Base-by-base conservation (phyloP, 495 filamentous ascomycete genomes). In the Penicillium lividum region DNA sequence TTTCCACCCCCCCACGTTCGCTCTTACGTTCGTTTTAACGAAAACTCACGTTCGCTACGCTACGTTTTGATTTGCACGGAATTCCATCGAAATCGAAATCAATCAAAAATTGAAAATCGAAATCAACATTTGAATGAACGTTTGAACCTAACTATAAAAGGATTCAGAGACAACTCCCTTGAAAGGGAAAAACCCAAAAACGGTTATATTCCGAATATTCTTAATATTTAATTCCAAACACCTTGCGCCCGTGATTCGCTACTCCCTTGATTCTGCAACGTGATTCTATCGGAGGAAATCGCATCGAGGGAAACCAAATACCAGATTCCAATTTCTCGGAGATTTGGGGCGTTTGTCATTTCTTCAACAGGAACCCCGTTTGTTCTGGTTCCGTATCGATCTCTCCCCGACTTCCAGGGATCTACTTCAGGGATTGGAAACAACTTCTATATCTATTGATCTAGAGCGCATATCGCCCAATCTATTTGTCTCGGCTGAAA, bases 1-100 rank as follows among this genome's bases (percentile, higher is more conserved):
- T 73, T 22, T 22, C 22, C 22, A 22, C 22, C 22, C 22, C 69
- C 62, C 59, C 64, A 72, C 73, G 65, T 71, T 75, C 71, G 71
- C 73, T 73, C 64, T 70, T 66, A 79, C 76, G 76, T 72, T 79
- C 74, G 76, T 75, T 78, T 72, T 62, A 60, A 73, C 67, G 69
- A 73, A 62, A 68, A 69, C 22, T 60, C 70, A 77, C 76, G 67
- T 74, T 78, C 76, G 76, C 76, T 78, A 78, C 72, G 66, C 61
- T 67, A 60, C 28, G 10, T 51, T 16, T 34, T 36, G 31, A 63
- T 65, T 60, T 49, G 28, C 22, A 22, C 22, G 22, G 22, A 22
- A 22, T 22, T 22, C 22, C 22, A 22, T 22, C 22, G 22, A 22
- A 22, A 22, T 22, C 22, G 22, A 22, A 22, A 22, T 22, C 22